Evolutionary conservation across 2,329 filamentous ascomycete species (phyloP).

Genomic region (Stachybotrys elegans): DNA sequence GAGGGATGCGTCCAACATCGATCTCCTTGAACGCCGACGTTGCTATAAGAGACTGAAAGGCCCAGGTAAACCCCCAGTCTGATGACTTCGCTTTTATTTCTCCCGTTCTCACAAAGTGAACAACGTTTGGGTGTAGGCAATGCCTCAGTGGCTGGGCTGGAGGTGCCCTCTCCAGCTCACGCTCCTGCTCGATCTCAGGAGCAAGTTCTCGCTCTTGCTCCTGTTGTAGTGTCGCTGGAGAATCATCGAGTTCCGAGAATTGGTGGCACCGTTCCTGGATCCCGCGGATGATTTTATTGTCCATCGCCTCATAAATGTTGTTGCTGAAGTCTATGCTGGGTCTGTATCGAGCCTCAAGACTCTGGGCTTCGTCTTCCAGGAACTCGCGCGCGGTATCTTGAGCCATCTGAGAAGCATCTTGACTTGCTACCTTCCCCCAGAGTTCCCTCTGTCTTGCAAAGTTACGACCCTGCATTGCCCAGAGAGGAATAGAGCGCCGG

Average conservation of each 20-base stretch:
- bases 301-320: not conserved
- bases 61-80: not conserved
- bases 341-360: not conserved
- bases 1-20: conserved; percentile 1
- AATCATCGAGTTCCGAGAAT: not conserved
- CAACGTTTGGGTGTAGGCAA: not conserved
- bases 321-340: not conserved
- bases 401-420: not conserved
- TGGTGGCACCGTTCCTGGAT: not conserved
- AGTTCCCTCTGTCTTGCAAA: not conserved
- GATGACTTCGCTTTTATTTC: not conserved
- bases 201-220: conserved; percentile 5
- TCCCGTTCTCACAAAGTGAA: not conserved
- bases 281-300: not conserved
- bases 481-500: conserved; percentile 1
- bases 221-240: not conserved
- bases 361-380: conserved; percentile 3
- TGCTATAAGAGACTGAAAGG: not conserved
- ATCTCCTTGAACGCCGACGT: not conserved
- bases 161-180: not conserved
- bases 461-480: not conserved
- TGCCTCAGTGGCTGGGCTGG: not conserved
- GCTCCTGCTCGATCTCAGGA: conserved; percentile 3
- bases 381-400: not conserved
- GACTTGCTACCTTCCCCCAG: not conserved